These are phyloP conservation scores for Letharia columbiana DNA, from an alignment of 495 filamentous ascomycete genomes.

Conservation along the genomic window DNA sequence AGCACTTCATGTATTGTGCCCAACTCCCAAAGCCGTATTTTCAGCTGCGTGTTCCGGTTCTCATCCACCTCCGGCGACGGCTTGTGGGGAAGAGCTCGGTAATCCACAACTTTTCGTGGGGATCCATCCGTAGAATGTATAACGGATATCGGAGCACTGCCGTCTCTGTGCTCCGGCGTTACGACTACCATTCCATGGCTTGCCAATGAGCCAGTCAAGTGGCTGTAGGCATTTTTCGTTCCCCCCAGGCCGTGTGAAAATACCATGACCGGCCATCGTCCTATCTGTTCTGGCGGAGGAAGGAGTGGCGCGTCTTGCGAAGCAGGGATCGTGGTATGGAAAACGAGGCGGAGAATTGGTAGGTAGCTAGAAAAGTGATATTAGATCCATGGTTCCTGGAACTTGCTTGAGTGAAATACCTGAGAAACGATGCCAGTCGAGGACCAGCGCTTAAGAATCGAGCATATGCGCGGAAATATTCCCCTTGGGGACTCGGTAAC, in stretches of 20 bases:
- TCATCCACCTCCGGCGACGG: constrained; percentile 48
- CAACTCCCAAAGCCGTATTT: constrained; percentile 65
- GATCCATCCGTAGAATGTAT: constrained; percentile 31
- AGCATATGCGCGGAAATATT: constrained; percentile 57
- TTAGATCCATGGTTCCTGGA: too few species aligned
- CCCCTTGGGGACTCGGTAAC: constrained; percentile 64
- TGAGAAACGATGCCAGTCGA: constrained; percentile 12
- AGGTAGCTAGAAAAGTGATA: constrained; percentile 37
- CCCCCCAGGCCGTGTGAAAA: constrained; percentile 78
- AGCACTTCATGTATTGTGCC: constrained; percentile 54
- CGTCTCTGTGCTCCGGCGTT: constrained; percentile 69
- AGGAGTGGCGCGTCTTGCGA: constrained; percentile 40
- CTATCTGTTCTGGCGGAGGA: constrained; percentile 25
- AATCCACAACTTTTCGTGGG: constrained; percentile 25
- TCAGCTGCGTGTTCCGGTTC: constrained; percentile 55
- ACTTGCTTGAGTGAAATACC: not conserved
- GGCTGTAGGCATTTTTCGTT: constrained; percentile 64
- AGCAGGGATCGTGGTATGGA: constrained; percentile 56
- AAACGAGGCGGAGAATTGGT: constrained; percentile 47
- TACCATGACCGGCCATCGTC: constrained; percentile 65
- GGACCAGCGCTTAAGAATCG: constrained; percentile 53
- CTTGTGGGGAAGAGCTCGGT: constrained; percentile 40
- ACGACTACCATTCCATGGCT: constrained; percentile 68
- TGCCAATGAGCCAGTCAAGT: constrained; percentile 60
- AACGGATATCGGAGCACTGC: constrained; percentile 56